Conservation (phyloP, 768 basidiomycete genomes). For the Crucibulum laeve region DNA sequence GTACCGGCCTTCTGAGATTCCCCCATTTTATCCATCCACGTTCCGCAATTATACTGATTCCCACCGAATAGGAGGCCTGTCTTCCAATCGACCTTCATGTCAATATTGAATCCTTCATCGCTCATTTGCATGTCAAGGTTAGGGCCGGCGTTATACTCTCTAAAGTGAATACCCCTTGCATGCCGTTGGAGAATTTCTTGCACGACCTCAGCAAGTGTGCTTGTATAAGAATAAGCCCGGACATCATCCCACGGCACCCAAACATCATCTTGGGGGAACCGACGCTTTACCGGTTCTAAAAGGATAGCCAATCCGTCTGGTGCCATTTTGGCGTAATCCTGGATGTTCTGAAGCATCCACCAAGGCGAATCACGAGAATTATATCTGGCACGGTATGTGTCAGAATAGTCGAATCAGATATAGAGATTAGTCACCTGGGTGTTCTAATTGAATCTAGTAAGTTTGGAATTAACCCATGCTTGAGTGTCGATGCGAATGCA, state of each 20-base stretch:
- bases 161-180: slow-evolving; percentile 86
- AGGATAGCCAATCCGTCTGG: slow-evolving; percentile 84
- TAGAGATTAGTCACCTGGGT: slow-evolving; percentile 82
- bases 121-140: slow-evolving; percentile 98
- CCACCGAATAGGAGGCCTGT: slow-evolving; percentile 91
- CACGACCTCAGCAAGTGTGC: slow-evolving; percentile 88
- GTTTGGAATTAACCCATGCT: slow-evolving; percentile 96
- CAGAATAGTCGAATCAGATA: no score
- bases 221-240: slow-evolving; percentile 76
- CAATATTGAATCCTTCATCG: slow-evolving; percentile 88
- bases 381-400: slow-evolving; percentile 51
- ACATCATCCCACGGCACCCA: slow-evolving; percentile 93
- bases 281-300: slow-evolving; percentile 78
- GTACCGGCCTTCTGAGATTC: slow-evolving; percentile 88
- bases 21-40: slow-evolving; percentile 99
- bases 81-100: slow-evolving; percentile 93
- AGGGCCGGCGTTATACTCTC: slow-evolving; percentile 94
- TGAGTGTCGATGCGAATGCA: slow-evolving; percentile 88
- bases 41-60: slow-evolving; percentile 81
- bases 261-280: slow-evolving; percentile 91
- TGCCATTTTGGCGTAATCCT: slow-evolving; percentile 82
- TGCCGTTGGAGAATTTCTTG: slow-evolving; percentile 97
- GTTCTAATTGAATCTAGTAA: slow-evolving; percentile 83
- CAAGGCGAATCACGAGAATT: slow-evolving; percentile 98
- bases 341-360: slow-evolving; percentile 99